Conservation (phyloP, 1,284 basidiomycete genomes). For the Cryptococcus sp. region DNA sequence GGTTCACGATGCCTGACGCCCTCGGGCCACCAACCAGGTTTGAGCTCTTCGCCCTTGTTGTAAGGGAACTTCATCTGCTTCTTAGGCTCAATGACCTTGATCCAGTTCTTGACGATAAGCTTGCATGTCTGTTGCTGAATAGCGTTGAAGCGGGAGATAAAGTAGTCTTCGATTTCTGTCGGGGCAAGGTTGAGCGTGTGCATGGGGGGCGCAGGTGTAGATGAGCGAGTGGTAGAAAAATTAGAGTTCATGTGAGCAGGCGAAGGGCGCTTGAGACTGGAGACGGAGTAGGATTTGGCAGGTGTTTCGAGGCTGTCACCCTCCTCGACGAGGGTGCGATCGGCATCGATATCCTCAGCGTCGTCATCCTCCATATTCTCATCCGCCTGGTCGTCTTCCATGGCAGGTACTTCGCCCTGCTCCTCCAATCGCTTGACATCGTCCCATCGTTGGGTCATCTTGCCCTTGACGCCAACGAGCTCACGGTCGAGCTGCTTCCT, state of each 20-base stretch:
- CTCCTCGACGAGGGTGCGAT: constrained; percentile 43
- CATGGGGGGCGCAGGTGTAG: constrained; percentile 33
- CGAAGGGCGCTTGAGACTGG: constrained; percentile 9
- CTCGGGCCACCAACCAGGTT: constrained; percentile 59
- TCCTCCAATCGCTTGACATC: constrained; percentile 37
- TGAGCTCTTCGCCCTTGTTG: constrained; percentile 57
- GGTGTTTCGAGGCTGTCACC: constrained; percentile 9
- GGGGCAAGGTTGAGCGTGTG: constrained; percentile 36
- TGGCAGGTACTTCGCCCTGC: constrained; percentile 27
- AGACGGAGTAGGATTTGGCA: constrained; percentile 8
- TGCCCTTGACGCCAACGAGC: constrained; percentile 35
- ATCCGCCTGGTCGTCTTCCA: constrained; percentile 29
- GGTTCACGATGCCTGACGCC: constrained; percentile 58
- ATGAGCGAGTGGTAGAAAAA: constrained; percentile 26
- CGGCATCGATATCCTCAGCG: constrained; percentile 32
- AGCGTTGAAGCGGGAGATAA: constrained; percentile 47
- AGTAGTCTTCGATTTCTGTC: constrained; percentile 42
- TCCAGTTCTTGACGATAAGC: constrained; percentile 58
- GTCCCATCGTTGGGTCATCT: constrained; percentile 40
- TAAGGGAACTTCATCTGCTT: constrained; percentile 60
- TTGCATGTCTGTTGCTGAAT: constrained; percentile 59
- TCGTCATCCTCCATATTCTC: constrained; percentile 25
- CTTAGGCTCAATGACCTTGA: constrained; percentile 60
- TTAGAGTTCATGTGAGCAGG: constrained; percentile 26
- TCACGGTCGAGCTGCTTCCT: constrained; percentile 46